phyloP scores from a whole-genome alignment of 1,284 basidiomycete genomes.

The Pseudozyma tsukubaensis region DNA sequence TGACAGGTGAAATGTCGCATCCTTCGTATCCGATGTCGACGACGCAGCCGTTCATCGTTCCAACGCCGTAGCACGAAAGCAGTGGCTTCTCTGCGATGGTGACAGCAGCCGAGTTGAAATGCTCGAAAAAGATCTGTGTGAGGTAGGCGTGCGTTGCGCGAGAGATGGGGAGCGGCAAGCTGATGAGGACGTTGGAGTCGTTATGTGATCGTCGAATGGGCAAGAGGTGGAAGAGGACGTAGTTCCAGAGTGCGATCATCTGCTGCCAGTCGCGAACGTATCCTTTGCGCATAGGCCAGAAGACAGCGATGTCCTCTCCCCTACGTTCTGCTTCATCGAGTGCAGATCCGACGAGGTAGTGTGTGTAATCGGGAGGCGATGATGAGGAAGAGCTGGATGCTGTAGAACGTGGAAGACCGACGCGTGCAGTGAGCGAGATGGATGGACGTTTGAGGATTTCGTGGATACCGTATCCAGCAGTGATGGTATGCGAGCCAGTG shows the following conservation, averaged over 20 bases:
- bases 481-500: conserved; percentile 78
- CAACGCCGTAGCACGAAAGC: conserved; percentile 84
- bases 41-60: conserved; percentile 80
- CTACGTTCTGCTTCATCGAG: conserved; percentile 82
- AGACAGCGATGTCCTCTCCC: conserved; percentile 79
- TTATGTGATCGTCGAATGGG: conserved; percentile 84
- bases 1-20: conserved; percentile 82
- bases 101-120: conserved; percentile 90
- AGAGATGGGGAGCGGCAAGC: conserved; percentile 79
- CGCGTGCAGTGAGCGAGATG: conserved; percentile 71
- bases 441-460: conserved; percentile 82
- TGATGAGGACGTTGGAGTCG: conserved; percentile 84
- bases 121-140: conserved; percentile 91
- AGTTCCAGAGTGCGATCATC: conserved; percentile 88
- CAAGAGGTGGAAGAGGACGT: conserved; percentile 82
- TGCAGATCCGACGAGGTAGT: conserved; percentile 85
- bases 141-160: conserved; percentile 79
- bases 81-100: conserved; percentile 85
- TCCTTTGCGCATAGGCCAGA: conserved; percentile 85
- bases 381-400: conserved; percentile 25
- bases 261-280: conserved; percentile 86
- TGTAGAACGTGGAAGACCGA: conserved; percentile 37
- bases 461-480: conserved; percentile 82
- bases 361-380: conserved; percentile 37
- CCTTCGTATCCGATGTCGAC: conserved; percentile 84